phyloP scores from a whole-genome alignment of 192 early-diverging fungal species.

The Umbelopsis ramanniana region DNA sequence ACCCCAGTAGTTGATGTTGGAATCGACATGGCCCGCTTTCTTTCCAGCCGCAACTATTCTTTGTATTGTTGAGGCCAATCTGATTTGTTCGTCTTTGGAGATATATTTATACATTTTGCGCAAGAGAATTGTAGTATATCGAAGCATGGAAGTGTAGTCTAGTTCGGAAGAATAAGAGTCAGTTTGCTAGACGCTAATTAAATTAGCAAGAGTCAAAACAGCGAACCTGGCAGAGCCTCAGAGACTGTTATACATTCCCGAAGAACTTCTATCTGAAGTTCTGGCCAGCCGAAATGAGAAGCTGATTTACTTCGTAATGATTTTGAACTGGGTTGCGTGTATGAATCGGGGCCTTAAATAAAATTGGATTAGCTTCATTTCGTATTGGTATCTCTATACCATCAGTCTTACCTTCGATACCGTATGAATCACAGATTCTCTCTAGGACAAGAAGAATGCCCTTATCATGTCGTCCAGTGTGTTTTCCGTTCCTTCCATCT shows the following conservation, averaged over 20 bases:
- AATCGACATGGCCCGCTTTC: slow-evolving; percentile 51
- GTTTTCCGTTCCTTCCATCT: background rate
- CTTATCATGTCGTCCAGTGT: slow-evolving; percentile 33
- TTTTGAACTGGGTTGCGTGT: background rate
- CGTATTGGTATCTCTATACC: background rate
- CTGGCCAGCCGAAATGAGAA: slow-evolving; percentile 71
- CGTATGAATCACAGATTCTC: slow-evolving; percentile 71
- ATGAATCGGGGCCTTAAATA: background rate
- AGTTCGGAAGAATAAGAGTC: slow-evolving; percentile 10
- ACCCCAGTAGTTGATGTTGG: slow-evolving; percentile 59
- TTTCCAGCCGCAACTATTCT: slow-evolving; percentile 58
- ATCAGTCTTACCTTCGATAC: slow-evolving; percentile 54
- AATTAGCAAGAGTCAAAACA: background rate
- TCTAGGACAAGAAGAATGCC: slow-evolving; percentile 69
- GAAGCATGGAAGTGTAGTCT: slow-evolving; percentile 67
- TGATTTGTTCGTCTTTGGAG: slow-evolving; percentile 65
- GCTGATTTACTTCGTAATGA: slow-evolving; percentile 16
- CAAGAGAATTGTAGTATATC: slow-evolving; percentile 68
- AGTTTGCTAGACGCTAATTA: background rate
- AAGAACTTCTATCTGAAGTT: slow-evolving; percentile 76
- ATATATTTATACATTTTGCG: slow-evolving; percentile 66
- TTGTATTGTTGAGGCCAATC: slow-evolving; percentile 58
- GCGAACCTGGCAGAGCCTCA: slow-evolving; percentile 67
- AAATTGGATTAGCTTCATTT: background rate
- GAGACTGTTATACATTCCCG: slow-evolving; percentile 75